Evolutionary conservation across 495 filamentous ascomycete species (phyloP).

Genomic region (Penicillium turbatum): DNA sequence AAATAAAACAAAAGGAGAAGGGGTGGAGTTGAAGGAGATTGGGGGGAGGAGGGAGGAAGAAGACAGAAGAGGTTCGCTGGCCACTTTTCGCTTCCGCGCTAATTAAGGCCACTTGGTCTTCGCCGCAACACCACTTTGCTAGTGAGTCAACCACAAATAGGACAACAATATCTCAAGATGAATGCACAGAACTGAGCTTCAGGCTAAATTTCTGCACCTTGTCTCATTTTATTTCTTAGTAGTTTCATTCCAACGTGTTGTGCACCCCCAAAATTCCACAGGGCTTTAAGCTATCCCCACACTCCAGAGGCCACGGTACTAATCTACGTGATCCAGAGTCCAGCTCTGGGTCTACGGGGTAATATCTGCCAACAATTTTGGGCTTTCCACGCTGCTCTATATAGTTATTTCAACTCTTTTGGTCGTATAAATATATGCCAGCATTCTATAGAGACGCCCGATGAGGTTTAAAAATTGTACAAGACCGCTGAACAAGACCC

Average conservation of each 20-base stretch:
- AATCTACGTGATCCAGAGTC: neutral
- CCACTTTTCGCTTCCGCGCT: slow-evolving; percentile 45
- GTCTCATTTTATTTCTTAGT: neutral
- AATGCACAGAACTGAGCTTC: neutral
- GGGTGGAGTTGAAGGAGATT: slow-evolving; percentile 34
- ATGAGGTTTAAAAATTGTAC: slow-evolving; percentile 1
- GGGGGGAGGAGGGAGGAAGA: slow-evolving; percentile 34
- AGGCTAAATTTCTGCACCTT: neutral
- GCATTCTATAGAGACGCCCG: slow-evolving; percentile 16
- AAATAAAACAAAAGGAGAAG: slow-evolving; percentile 36
- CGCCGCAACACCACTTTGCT: slow-evolving; percentile 15
- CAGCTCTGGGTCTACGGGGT: slow-evolving; percentile 1
- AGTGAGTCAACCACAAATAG: slow-evolving; percentile 12
- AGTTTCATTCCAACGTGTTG: neutral
- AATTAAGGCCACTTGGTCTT: slow-evolving; percentile 48
- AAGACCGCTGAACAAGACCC: neutral
- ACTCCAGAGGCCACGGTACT: slow-evolving; percentile 11
- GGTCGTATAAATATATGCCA: slow-evolving; percentile 1
- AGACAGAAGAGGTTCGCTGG: slow-evolving; percentile 39
- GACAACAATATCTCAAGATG: neutral
- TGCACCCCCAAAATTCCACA: neutral
- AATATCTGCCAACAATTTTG: neutral
- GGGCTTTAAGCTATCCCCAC: slow-evolving; percentile 9
- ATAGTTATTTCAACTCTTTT: neutral
- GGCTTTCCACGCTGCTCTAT: neutral